These are phyloP conservation scores for Mortierella sp. DNA, from an alignment of 371 early-diverging fungal genomes.

Conservation along the genomic window DNA sequence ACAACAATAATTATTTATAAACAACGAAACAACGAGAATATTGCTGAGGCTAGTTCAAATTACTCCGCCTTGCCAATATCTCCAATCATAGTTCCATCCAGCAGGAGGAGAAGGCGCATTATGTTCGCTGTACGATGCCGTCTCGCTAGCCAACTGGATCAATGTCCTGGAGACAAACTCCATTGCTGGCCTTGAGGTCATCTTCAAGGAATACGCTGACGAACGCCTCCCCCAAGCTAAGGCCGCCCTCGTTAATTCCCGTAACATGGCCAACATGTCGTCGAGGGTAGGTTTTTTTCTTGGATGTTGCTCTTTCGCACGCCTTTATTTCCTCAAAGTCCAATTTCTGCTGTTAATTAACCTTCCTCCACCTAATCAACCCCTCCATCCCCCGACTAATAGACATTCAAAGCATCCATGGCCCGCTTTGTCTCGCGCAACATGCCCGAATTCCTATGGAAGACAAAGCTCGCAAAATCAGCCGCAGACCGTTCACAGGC, in stretches of 20 bases:
- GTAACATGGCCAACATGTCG: conserved; percentile 11
- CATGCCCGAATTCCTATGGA: conserved; percentile 14
- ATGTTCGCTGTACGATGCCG: conserved; percentile 26
- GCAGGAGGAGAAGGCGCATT: conserved; percentile 19
- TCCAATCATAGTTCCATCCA: conserved; percentile 14
- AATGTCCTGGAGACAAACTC: conserved; percentile 2
- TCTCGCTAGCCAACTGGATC: conserved; percentile 28
- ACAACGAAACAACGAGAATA: not conserved
- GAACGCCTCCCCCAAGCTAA: conserved; percentile 9
- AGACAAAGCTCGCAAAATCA: not conserved
- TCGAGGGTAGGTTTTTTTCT: conserved; percentile 5
- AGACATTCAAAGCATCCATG: conserved; percentile 10
- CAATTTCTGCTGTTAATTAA: not conserved
- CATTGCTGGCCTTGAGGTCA: conserved; percentile 6
- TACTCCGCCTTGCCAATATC: not conserved
- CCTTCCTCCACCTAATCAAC: too few species aligned
- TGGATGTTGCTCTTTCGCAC: not conserved
- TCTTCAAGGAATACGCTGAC: conserved; percentile 16
- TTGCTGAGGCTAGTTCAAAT: not conserved
- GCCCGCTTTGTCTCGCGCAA: conserved; percentile 3
- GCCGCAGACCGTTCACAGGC: conserved; percentile 14
- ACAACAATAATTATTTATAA: too few species aligned
- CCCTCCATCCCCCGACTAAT: not conserved
- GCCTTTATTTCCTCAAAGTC: not conserved
- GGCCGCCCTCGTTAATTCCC: not conserved